phyloP scores from a whole-genome alignment of 2,329 filamentous ascomycete genomes.

The Stachybotrys chartarum region DNA sequence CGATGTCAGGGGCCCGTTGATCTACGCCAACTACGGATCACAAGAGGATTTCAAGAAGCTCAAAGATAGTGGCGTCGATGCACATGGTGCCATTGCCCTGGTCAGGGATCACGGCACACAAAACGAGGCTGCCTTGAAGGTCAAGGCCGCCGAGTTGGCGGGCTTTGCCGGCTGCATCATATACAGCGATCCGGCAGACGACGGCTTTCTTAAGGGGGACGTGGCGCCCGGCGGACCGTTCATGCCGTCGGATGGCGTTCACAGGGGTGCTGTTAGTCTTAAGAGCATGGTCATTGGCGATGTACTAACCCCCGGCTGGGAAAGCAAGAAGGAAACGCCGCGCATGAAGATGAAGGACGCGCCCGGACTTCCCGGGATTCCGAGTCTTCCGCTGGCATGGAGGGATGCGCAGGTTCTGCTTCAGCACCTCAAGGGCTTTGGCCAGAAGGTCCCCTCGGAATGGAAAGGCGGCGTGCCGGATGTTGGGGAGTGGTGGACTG shows the following conservation, averaged over 20 bases:
- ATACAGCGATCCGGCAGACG: conserved; percentile 83
- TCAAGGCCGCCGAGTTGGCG: conserved; percentile 82
- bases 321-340: conserved; percentile 58
- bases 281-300: conserved; percentile 83
- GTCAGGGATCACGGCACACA: conserved; percentile 75
- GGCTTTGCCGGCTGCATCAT: conserved; percentile 85
- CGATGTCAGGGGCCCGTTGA: conserved; percentile 74
- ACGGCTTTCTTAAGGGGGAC: conserved; percentile 69
- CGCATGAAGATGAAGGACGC: conserved; percentile 65
- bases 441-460: conserved; percentile 56
- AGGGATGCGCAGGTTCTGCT: conserved; percentile 77
- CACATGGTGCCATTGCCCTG: conserved; percentile 74
- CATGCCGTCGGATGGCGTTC: conserved; percentile 76
- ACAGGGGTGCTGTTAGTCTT: conserved; percentile 73
- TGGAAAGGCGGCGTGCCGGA: conserved; percentile 77
- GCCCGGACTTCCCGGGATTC: conserved; percentile 70
- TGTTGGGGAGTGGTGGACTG: conserved; percentile 77
- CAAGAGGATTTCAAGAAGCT: conserved; percentile 74
- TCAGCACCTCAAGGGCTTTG: conserved; percentile 67
- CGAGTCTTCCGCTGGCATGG: conserved; percentile 86
- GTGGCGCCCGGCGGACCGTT: conserved; percentile 70
- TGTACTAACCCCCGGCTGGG: conserved; percentile 83
- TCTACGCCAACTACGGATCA: conserved; percentile 91
- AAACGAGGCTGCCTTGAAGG: conserved; percentile 67
- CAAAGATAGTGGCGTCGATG: conserved; percentile 61